Evolutionary conservation across 2,329 filamentous ascomycete species (phyloP).

Genomic region (Fusarium phyllophilum): DNA sequence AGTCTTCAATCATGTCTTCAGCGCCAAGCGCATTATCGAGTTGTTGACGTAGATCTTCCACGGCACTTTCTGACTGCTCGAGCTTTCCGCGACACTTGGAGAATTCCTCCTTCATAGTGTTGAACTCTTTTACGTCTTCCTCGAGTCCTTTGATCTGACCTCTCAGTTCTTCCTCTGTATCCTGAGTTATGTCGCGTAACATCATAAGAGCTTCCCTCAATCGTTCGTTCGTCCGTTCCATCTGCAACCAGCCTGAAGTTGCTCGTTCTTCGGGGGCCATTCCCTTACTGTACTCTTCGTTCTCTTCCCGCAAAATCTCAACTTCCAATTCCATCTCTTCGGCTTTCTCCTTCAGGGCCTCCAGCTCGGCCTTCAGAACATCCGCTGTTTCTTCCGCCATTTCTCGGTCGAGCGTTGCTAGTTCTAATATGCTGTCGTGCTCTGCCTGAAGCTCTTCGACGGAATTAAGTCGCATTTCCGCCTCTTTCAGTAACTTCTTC

Average conservation of each 20-base stretch:
- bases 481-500: conserved; percentile 80
- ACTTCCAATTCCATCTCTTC: conserved; percentile 91
- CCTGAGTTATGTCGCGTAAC: conserved; percentile 86
- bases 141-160: conserved; percentile 79
- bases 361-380: conserved; percentile 80
- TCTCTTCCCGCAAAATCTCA: conserved; percentile 88
- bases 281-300: conserved; percentile 81
- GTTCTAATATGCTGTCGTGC: conserved; percentile 84
- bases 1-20: conserved; percentile 93
- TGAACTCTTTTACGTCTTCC: conserved; percentile 76
- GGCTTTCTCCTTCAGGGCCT: conserved; percentile 76
- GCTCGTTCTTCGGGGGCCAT: conserved; percentile 90
- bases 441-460: conserved; percentile 82
- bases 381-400: conserved; percentile 97
- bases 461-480: conserved; percentile 71
- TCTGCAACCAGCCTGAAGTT: conserved; percentile 87
- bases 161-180: conserved; percentile 82
- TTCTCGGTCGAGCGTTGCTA: conserved; percentile 89
- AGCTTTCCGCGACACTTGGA: conserved; percentile 78
- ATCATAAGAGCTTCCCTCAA: conserved; percentile 85
- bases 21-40: conserved; percentile 88
- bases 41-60: conserved; percentile 89
- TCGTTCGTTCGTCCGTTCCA: conserved; percentile 90
- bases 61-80: conserved; percentile 74
- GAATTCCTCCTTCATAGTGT: conserved; percentile 74